These are phyloP conservation scores for Crithidia thermophila DNA, from an alignment of 208 protist species.

Conservation along the genomic window DNA sequence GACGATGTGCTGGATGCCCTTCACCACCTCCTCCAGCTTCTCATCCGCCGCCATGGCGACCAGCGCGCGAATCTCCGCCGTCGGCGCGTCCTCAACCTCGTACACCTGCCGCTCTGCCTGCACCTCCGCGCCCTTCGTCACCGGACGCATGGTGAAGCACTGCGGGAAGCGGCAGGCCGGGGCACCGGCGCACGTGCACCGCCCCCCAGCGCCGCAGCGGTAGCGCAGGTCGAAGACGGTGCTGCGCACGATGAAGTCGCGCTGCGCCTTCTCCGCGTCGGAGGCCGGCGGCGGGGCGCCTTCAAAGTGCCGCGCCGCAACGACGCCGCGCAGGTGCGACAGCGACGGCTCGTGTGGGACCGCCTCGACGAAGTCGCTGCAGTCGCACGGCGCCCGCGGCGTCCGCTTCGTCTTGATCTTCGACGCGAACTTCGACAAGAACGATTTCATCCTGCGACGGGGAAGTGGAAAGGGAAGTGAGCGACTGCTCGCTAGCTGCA, in stretches of 20 bases:
- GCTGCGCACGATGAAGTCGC: constrained; percentile 42
- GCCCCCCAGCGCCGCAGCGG: constrained; percentile 75
- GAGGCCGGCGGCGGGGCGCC: constrained; percentile 20
- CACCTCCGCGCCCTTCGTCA: constrained; percentile 77
- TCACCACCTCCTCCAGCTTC: constrained; percentile 49
- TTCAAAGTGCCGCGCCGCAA: constrained; percentile 43
- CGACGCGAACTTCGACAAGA: constrained; percentile 57
- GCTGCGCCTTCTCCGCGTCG: constrained; percentile 28
- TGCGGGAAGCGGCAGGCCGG: constrained; percentile 68
- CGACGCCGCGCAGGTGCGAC: constrained; percentile 42
- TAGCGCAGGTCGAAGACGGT: constrained; percentile 76
- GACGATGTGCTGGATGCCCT: constrained; percentile 56
- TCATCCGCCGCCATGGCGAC: constrained; percentile 55
- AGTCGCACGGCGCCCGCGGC: constrained; percentile 61
- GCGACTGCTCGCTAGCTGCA: too few species aligned
- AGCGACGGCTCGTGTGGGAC: constrained; percentile 43
- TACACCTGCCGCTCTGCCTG: constrained; percentile 59
- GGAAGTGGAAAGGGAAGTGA: too few species aligned
- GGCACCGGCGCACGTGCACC: constrained; percentile 57
- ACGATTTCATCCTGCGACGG: constrained; percentile 57
- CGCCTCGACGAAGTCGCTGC: constrained; percentile 58
- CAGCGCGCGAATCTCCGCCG: constrained; percentile 45
- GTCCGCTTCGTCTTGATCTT: constrained; percentile 51
- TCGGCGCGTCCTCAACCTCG: constrained; percentile 66
- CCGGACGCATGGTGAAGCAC: constrained; percentile 76